Conservation (phyloP, 176 grass and related monocot species). For the Pontederia crassipes region DNA sequence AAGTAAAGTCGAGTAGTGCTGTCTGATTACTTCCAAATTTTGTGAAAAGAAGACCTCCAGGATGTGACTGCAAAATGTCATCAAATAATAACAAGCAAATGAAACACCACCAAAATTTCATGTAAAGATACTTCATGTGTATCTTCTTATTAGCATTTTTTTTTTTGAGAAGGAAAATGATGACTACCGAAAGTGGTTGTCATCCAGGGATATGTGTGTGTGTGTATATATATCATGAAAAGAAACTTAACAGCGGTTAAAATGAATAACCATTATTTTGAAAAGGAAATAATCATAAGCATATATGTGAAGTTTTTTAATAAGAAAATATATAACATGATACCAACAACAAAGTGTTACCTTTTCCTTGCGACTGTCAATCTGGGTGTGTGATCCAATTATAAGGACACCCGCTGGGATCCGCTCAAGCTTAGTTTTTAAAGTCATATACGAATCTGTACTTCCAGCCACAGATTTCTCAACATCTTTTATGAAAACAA, state of each 20-base stretch:
- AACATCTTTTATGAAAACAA: conserved; percentile 83
- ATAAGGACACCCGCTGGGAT: conserved; percentile 84
- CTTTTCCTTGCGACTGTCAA: conserved; percentile 99
- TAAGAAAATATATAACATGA: background rate
- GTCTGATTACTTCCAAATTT: conserved; percentile 85
- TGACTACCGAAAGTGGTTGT: no score
- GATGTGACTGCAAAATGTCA: conserved; percentile 53
- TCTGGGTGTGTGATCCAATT: conserved; percentile 75
- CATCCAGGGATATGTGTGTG: no score
- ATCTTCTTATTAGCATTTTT: no score
- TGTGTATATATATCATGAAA: no score
- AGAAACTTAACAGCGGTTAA: no score
- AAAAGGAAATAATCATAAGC: background rate
- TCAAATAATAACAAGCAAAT: background rate
- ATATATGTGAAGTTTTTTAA: background rate
- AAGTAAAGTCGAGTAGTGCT: conserved; percentile 84
- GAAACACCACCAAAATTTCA: no score
- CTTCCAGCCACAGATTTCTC: conserved; percentile 90
- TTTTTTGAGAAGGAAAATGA: no score
- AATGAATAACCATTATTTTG: no score
- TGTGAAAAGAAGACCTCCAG: conserved; percentile 96
- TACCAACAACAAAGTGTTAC: conserved; percentile 28
- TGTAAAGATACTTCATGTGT: no score
- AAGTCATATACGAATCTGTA: conserved; percentile 64
- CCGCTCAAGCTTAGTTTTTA: conserved; percentile 72